Percentiles rank a stretch among this genome's conserved stretches.
phyloP scores from a whole-genome alignment of 2,329 filamentous ascomycete genomes.

The Microsporum canis region DNA sequence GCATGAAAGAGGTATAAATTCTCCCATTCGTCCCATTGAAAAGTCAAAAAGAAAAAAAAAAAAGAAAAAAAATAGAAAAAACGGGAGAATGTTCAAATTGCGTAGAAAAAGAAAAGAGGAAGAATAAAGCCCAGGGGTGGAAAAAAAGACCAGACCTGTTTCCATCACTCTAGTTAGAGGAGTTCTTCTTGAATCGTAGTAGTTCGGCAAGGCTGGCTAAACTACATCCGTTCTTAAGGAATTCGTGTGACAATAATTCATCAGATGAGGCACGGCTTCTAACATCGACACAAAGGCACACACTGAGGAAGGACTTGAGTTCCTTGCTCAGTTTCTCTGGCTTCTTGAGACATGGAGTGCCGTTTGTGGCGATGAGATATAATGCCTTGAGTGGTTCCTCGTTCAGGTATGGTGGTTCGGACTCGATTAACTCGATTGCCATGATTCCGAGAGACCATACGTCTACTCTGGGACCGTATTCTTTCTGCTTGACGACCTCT shows the following conservation, averaged over 20 bases:
- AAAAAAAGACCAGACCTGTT: background rate
- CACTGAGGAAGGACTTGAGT: constrained; percentile 90
- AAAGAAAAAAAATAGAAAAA: background rate
- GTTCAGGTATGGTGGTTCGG: constrained; percentile 93
- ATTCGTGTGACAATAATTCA: constrained; percentile 84
- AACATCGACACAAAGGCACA: constrained; percentile 93
- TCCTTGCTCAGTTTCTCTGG: constrained; percentile 97
- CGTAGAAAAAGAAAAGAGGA: background rate
- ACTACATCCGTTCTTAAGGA: constrained; percentile 83
- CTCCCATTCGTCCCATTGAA: background rate
- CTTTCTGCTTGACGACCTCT: constrained; percentile 98
- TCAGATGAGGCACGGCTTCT: constrained; percentile 84
- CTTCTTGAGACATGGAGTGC: constrained; percentile 92
- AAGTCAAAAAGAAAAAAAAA: background rate
- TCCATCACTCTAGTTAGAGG: constrained; percentile 21
- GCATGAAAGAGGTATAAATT: background rate
- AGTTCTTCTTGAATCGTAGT: constrained; percentile 53
- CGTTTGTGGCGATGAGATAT: constrained; percentile 95
- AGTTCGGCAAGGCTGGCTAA: constrained; percentile 73
- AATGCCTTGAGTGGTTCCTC: constrained; percentile 95
- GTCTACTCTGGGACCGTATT: constrained; percentile 95
- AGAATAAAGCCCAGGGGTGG: background rate
- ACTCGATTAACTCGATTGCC: constrained; percentile 99
- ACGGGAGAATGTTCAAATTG: constrained; percentile 3
- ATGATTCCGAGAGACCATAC: constrained; percentile 99